phyloP scores from a whole-genome alignment of 805 yeast species.

The Yueomyces sinensis region DNA sequence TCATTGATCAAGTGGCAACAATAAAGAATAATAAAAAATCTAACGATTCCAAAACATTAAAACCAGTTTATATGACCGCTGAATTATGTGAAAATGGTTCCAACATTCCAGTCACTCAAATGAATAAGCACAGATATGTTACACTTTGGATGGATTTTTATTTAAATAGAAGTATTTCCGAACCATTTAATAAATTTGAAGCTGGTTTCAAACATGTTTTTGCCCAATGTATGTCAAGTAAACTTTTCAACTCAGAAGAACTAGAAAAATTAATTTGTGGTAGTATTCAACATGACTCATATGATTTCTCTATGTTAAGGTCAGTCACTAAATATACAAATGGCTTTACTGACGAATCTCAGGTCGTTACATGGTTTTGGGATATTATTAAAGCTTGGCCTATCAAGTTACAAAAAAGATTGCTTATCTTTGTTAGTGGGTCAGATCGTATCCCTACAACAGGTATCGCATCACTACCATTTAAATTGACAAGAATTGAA shows the following conservation, averaged over 20 bases:
- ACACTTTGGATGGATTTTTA: slow-evolving; percentile 48
- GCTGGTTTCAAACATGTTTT: slow-evolving; percentile 66
- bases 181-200: slow-evolving; percentile 44
- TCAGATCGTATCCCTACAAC: slow-evolving; percentile 89
- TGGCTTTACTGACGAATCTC: slow-evolving; percentile 32
- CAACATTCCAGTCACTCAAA: slow-evolving; percentile 37
- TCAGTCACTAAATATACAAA: slow-evolving; percentile 66
- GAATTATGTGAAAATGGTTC: slow-evolving; percentile 52
- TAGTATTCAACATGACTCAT: slow-evolving; percentile 36
- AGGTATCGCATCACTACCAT: slow-evolving; percentile 63
- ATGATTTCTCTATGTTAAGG: slow-evolving; percentile 51
- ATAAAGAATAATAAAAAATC: not conserved
- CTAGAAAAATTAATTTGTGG: slow-evolving; percentile 72
- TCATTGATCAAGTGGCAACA: slow-evolving; percentile 14
- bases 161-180: slow-evolving; percentile 38
- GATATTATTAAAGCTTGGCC: slow-evolving; percentile 29
- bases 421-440: slow-evolving; percentile 75
- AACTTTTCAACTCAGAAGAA: slow-evolving; percentile 71
- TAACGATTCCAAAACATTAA: not conserved
- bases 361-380: slow-evolving; percentile 77
- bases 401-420: slow-evolving; percentile 45
- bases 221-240: slow-evolving; percentile 61
- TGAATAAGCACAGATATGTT: slow-evolving; percentile 49
- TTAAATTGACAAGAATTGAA: slow-evolving; percentile 51
- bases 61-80: slow-evolving; percentile 20